These are phyloP conservation scores for Vanderwaltozyma yarrowii DNA, from an alignment of 805 yeast genomes.

Conservation along the genomic window DNA sequence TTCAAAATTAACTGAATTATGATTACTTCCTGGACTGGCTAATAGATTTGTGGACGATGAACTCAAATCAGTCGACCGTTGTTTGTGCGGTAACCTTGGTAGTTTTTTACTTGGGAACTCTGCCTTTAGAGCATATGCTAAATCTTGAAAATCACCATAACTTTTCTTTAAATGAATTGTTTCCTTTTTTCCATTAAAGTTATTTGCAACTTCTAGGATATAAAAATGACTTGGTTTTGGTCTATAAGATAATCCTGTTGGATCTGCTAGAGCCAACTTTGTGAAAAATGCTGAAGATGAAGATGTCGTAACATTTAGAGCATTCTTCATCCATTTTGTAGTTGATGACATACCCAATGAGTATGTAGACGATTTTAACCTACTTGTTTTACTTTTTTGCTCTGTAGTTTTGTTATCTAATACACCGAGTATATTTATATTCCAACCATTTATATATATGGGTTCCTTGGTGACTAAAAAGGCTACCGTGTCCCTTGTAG, in stretches of 20 bases:
- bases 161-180: slow-evolving; percentile 14
- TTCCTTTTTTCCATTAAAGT: slow-evolving; percentile 18
- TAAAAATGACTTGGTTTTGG: slow-evolving; percentile 32
- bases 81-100: slow-evolving; percentile 49
- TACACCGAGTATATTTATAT: slow-evolving; percentile 62
- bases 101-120: slow-evolving; percentile 62
- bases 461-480: slow-evolving; percentile 26
- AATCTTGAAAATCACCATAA: slow-evolving; percentile 55
- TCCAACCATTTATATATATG: slow-evolving; percentile 42
- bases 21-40: too few relatives aligned
- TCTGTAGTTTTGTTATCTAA: slow-evolving; percentile 7
- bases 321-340: slow-evolving; percentile 24
- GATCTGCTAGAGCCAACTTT: slow-evolving; percentile 16
- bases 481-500: slow-evolving; percentile 30
- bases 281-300: slow-evolving; percentile 18
- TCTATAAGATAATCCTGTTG: slow-evolving; percentile 2
- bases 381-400: not conserved
- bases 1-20: not conserved
- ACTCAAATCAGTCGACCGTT: slow-evolving; percentile 19
- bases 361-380: not conserved
- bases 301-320: slow-evolving; percentile 13
- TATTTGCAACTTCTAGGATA: slow-evolving; percentile 36
- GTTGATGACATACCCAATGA: slow-evolving; percentile 6
- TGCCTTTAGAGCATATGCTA: slow-evolving; percentile 41
- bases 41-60: not conserved